These are phyloP conservation scores for Neonectria magnoliae DNA, from an alignment of 2,329 filamentous ascomycete genomes.

Conservation along the genomic window DNA sequence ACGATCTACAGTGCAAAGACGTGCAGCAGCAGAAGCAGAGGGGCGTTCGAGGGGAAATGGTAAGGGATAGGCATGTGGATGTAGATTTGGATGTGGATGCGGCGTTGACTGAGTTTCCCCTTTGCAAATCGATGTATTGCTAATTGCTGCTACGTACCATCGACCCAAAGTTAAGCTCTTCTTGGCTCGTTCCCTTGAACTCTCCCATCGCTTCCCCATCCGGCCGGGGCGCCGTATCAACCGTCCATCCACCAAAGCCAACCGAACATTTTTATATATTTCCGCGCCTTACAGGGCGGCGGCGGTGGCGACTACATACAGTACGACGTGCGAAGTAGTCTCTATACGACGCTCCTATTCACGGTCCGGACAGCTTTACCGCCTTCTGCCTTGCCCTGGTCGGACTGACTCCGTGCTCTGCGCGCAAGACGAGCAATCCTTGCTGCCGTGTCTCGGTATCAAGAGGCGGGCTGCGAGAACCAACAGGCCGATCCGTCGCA, in stretches of 20 bases:
- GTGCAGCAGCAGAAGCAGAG: neutral
- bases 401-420: neutral
- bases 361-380: slow-evolving; percentile 7
- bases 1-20: slow-evolving; percentile 12
- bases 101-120: neutral
- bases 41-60: neutral
- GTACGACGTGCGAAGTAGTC: neutral
- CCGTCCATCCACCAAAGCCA: neutral
- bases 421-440: slow-evolving; percentile 10
- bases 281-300: slow-evolving; percentile 5
- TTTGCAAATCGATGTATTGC: neutral
- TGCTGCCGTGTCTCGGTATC: slow-evolving; percentile 7
- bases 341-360: slow-evolving; percentile 4
- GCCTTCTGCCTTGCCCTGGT: slow-evolving; percentile 6
- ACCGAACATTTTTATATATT: slow-evolving; percentile 6
- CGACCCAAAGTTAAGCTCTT: slow-evolving; percentile 11
- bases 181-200: neutral
- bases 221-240: slow-evolving; percentile 7
- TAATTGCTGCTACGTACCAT: slow-evolving; percentile 8
- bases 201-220: slow-evolving; percentile 4
- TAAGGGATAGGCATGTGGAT: neutral
- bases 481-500: slow-evolving; percentile 8
- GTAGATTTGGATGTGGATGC: neutral
- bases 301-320: neutral
- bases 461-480: slow-evolving; percentile 7